phyloP scores from a whole-genome alignment of 1,284 basidiomycete species.

The Pulchroboletus neoregius region DNA sequence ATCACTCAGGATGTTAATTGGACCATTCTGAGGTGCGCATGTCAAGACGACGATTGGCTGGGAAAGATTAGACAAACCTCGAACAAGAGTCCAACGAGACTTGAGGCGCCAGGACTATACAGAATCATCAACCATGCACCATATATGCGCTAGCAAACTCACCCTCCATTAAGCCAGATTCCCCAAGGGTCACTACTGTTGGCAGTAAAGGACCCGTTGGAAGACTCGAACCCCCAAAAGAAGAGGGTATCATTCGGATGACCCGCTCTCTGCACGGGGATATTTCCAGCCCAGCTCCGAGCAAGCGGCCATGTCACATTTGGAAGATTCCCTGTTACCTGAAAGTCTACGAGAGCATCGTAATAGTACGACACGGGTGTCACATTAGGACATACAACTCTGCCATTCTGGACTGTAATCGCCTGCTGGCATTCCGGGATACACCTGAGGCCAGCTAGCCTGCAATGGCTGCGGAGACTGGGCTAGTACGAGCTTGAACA shows the following conservation, averaged over 20 bases:
- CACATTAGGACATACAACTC: slow-evolving; percentile 41
- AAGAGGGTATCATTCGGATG: slow-evolving; percentile 62
- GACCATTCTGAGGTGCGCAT: slow-evolving; percentile 52
- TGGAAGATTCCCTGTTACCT: slow-evolving; percentile 53
- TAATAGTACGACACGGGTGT: slow-evolving; percentile 37
- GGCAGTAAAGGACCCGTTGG: slow-evolving; percentile 54
- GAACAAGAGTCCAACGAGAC: slow-evolving; percentile 57
- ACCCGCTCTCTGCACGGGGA: slow-evolving; percentile 55
- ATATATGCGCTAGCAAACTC: slow-evolving; percentile 21
- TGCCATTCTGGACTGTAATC: slow-evolving; percentile 60
- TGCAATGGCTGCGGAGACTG: slow-evolving; percentile 11
- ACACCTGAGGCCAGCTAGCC: slow-evolving; percentile 28
- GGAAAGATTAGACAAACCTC: slow-evolving; percentile 42
- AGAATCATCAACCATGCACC: not conserved
- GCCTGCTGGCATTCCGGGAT: slow-evolving; percentile 34
- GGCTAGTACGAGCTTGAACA: not conserved
- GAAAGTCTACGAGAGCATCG: slow-evolving; percentile 47
- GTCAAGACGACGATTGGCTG: not conserved
- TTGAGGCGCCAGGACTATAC: slow-evolving; percentile 64
- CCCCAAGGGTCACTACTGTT: slow-evolving; percentile 54
- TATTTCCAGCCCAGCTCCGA: slow-evolving; percentile 63
- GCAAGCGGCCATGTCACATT: slow-evolving; percentile 57
- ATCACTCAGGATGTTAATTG: slow-evolving; percentile 50
- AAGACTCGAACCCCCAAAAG: slow-evolving; percentile 66
- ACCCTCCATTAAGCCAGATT: slow-evolving; percentile 75